phyloP scores from a whole-genome alignment of 2,329 filamentous ascomycete genomes.

The Alternaria gansuensis region DNA sequence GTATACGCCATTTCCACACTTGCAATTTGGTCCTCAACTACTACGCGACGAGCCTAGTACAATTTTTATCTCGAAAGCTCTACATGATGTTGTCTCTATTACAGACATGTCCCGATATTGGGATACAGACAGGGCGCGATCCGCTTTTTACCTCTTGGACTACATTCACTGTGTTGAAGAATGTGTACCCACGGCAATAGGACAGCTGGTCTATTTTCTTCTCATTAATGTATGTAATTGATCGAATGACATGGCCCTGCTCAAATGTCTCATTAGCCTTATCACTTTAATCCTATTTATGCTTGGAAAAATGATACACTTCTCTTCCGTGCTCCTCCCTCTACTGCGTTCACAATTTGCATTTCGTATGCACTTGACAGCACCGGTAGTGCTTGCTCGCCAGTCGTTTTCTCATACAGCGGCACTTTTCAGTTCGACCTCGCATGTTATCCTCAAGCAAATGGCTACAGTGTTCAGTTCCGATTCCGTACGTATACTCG shows the following conservation, averaged over 20 bases:
- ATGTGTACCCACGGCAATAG: slow-evolving; percentile 7
- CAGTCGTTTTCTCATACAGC: neutral
- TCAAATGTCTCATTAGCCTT: neutral
- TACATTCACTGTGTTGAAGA: slow-evolving; percentile 6
- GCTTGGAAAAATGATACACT: neutral
- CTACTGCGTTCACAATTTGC: neutral
- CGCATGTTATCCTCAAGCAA: neutral
- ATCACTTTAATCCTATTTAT: neutral
- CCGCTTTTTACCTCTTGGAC: slow-evolving; percentile 12
- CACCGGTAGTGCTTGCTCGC: neutral
- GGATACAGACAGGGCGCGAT: slow-evolving; percentile 15
- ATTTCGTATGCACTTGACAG: neutral
- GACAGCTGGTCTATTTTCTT: slow-evolving; percentile 21
- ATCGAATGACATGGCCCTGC: neutral
- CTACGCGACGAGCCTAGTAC: slow-evolving; percentile 11
- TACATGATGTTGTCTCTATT: slow-evolving; percentile 2
- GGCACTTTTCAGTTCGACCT: neutral
- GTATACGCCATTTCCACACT: neutral
- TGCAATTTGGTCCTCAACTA: slow-evolving; percentile 1
- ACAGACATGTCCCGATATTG: neutral
- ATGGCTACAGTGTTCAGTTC: neutral
- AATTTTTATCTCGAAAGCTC: slow-evolving; percentile 14
- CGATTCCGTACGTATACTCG: neutral
- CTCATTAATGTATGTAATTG: slow-evolving; percentile 4
- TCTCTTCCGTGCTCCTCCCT: neutral